phyloP scores from a whole-genome alignment of 257 asterid genomes.

The Solanum paucissectum region DNA sequence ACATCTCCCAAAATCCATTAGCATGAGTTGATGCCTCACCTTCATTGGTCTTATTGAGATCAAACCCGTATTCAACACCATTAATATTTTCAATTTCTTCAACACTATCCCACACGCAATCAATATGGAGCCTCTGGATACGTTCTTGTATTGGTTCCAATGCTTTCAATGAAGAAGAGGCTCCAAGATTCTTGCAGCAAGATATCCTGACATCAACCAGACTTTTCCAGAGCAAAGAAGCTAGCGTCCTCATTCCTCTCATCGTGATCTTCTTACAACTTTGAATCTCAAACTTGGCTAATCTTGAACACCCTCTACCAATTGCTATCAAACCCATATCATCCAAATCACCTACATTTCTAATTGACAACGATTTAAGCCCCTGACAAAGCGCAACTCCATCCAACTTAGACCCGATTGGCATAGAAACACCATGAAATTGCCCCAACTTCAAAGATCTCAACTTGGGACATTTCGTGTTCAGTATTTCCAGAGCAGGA shows the following conservation, averaged over 20 bases:
- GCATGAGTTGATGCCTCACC: constrained; percentile 12
- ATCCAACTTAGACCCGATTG: constrained; percentile 63
- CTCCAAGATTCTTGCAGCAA: constrained; percentile 66
- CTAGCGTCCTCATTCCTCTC: constrained; percentile 75
- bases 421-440: constrained; percentile 73
- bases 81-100: constrained; percentile 31
- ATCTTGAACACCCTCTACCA: constrained; percentile 68
- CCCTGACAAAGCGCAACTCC: constrained; percentile 70
- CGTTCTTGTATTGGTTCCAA: constrained; percentile 67
- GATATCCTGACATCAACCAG: constrained; percentile 64
- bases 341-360: constrained; percentile 53
- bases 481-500: constrained; percentile 67
- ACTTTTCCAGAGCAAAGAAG: constrained; percentile 40
- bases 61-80: constrained; percentile 24
- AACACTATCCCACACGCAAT: constrained; percentile 58
- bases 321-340: constrained; percentile 89
- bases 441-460: constrained; percentile 59
- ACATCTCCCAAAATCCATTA: not conserved
- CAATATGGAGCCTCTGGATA: constrained; percentile 66
- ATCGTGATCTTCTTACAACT: constrained; percentile 62
- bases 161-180: constrained; percentile 45
- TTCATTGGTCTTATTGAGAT: constrained; percentile 33
- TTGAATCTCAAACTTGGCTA: constrained; percentile 56
- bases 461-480: constrained; percentile 53
- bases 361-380: constrained; percentile 56